Percentiles rank a stretch among this genome's conserved stretches.
Evolutionary conservation across 1,284 basidiomycete species (phyloP).

Genomic region (Boletus austroedulis): DNA sequence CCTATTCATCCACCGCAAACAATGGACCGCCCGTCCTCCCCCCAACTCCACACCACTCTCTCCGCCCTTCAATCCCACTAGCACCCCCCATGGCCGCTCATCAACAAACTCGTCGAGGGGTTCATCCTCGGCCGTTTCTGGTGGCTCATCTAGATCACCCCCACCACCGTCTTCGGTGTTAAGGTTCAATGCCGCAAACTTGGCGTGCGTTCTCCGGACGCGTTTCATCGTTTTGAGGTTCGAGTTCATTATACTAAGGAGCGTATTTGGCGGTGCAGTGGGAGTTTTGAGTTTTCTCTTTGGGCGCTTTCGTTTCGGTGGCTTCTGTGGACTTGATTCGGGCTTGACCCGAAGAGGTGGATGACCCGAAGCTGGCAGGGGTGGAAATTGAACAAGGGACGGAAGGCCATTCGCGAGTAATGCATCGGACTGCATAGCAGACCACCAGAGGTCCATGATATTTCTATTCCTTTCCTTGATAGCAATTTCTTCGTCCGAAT

Average conservation of each 20-base stretch:
- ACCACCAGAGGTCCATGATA: conserved; percentile 69
- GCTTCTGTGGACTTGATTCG: conserved; percentile 14
- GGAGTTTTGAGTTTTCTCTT: conserved; percentile 38
- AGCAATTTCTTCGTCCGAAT: conserved; percentile 33
- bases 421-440: conserved; percentile 57
- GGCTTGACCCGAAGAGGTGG: conserved; percentile 13
- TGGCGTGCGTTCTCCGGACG: conserved; percentile 65
- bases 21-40: conserved; percentile 55
- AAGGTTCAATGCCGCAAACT: conserved; percentile 57
- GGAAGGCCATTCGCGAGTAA: conserved; percentile 68
- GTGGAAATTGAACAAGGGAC: conserved; percentile 46
- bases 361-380: conserved; percentile 22
- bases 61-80: conserved; percentile 25
- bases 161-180: conserved; percentile 44
- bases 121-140: conserved; percentile 24
- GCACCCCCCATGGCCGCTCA: conserved; percentile 48
- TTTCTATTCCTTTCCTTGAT: conserved; percentile 36
- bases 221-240: conserved; percentile 72
- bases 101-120: conserved; percentile 46
- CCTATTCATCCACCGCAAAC: conserved; percentile 65
- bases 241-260: conserved; percentile 65
- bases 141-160: conserved; percentile 26
- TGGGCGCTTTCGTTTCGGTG: conserved; percentile 33
- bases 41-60: conserved; percentile 39
- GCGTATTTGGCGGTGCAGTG: conserved; percentile 41